Evolutionary conservation across 2,329 filamentous ascomycete genomes (phyloP).

Genomic region (Penicillium brevicompactum): DNA sequence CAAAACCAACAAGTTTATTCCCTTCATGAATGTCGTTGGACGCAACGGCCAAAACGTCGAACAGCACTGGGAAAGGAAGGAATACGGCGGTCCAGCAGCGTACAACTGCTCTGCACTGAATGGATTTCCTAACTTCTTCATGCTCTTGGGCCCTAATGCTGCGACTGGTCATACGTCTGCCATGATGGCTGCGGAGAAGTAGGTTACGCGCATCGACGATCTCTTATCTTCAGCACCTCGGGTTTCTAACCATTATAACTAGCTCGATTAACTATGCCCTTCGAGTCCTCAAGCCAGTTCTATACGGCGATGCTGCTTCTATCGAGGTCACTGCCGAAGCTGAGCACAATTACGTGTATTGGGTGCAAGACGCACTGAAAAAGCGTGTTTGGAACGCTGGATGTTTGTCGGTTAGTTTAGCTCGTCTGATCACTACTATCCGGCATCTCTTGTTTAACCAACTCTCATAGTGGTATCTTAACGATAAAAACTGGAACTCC

Average conservation of each 20-base stretch:
- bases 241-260: background rate
- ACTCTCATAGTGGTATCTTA: background rate
- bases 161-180: slow-evolving; percentile 50
- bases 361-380: slow-evolving; percentile 49
- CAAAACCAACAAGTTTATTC: slow-evolving; percentile 25
- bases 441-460: background rate
- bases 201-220: background rate
- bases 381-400: slow-evolving; percentile 51
- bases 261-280: slow-evolving; percentile 59
- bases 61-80: slow-evolving; percentile 24
- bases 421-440: too few species aligned
- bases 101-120: slow-evolving; percentile 61
- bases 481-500: slow-evolving; percentile 22
- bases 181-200: slow-evolving; percentile 62
- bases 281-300: slow-evolving; percentile 57
- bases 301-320: slow-evolving; percentile 45
- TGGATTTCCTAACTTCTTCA: slow-evolving; percentile 49
- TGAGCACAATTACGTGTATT: slow-evolving; percentile 47
- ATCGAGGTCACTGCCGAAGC: slow-evolving; percentile 51
- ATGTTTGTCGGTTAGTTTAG: slow-evolving; percentile 20
- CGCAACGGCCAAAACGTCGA: slow-evolving; percentile 22
- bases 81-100: slow-evolving; percentile 58
- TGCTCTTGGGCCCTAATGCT: slow-evolving; percentile 35
- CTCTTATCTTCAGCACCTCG: too few species aligned
- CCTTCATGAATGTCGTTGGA: slow-evolving; percentile 28